Percentiles rank a stretch among this genome's conserved stretches.
Conservation (phyloP, 139 green algal species). For the Volvox africanus region DNA sequence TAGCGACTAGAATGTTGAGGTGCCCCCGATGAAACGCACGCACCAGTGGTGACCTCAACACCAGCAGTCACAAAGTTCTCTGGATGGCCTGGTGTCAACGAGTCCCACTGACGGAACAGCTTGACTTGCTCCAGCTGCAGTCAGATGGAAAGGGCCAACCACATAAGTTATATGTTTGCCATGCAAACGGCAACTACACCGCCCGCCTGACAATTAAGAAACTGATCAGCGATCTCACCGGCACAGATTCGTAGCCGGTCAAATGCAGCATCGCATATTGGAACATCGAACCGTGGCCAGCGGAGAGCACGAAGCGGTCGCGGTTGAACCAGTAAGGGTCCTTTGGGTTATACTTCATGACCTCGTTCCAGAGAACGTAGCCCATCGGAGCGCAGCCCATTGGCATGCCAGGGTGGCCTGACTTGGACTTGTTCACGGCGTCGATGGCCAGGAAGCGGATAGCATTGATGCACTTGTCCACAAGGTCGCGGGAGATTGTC, state of each 20-base stretch:
- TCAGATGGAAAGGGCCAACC: not conserved
- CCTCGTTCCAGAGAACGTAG: slow-evolving; percentile 97
- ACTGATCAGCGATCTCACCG: slow-evolving; percentile 59
- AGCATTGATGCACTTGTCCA: slow-evolving; percentile 82
- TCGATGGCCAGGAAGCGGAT: slow-evolving; percentile 96
- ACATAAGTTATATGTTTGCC: not conserved
- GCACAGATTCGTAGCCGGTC: slow-evolving; percentile 91
- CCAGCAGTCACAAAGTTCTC: slow-evolving; percentile 98
- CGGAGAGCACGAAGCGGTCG: slow-evolving; percentile 98
- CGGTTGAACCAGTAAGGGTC: slow-evolving; percentile 95
- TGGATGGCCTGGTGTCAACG: slow-evolving; percentile 95
- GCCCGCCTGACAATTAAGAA: too few species aligned
- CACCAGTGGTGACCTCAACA: slow-evolving; percentile 97
- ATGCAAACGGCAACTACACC: not conserved
- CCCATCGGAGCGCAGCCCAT: slow-evolving; percentile 98
- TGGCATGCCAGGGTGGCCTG: slow-evolving; percentile 95
- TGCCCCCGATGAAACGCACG: not conserved
- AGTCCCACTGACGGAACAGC: slow-evolving; percentile 97
- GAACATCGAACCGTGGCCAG: slow-evolving; percentile 99
- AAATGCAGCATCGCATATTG: slow-evolving; percentile 98
- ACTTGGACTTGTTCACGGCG: slow-evolving; percentile 89
- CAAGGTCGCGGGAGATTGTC: slow-evolving; percentile 54
- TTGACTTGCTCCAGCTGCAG: slow-evolving; percentile 95
- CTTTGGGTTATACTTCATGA: slow-evolving; percentile 97
- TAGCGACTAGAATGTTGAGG: too few species aligned